phyloP scores from a whole-genome alignment of 1,284 basidiomycete genomes.

The Salmacisia buchloeana region DNA sequence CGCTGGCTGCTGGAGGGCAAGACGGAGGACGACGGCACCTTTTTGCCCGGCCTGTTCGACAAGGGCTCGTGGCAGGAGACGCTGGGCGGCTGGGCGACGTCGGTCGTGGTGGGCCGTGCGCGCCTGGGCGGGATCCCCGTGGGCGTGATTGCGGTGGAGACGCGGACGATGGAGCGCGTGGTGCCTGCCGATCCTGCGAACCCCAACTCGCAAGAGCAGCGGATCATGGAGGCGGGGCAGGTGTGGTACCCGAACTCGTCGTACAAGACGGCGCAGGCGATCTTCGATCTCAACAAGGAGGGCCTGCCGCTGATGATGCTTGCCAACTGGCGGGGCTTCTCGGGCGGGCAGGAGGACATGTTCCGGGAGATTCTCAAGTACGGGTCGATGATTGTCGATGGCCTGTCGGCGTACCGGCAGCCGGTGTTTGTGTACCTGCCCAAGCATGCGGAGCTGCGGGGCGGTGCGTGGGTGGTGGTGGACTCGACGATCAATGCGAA shows the following conservation, averaged over 20 bases:
- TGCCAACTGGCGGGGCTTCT: constrained; percentile 99
- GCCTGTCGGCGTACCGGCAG: constrained; percentile 90
- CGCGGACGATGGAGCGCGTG: constrained; percentile 91
- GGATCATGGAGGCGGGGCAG: constrained; percentile 98
- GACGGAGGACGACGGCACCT: constrained; percentile 63
- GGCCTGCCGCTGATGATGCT: constrained; percentile 96
- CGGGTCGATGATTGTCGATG: constrained; percentile 77
- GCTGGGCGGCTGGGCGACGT: constrained; percentile 54
- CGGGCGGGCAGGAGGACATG: constrained; percentile 98
- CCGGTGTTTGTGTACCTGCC: constrained; percentile 99
- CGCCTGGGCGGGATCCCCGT: constrained; percentile 94
- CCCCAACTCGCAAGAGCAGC: constrained; percentile 91
- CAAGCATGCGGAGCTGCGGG: constrained; percentile 95
- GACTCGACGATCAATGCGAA: constrained; percentile 90
- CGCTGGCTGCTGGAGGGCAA: constrained; percentile 96
- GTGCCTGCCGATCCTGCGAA: constrained; percentile 99
- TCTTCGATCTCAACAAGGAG: constrained; percentile 97
- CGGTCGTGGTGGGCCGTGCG: constrained; percentile 72
- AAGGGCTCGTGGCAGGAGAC: constrained; percentile 94
- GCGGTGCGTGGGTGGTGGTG: constrained; percentile 98
- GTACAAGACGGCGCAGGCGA: constrained; percentile 99
- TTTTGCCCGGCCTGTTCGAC: constrained; percentile 79
- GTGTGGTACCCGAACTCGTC: constrained; percentile 99
- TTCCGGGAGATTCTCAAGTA: constrained; percentile 53
- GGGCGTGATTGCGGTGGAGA: constrained; percentile 97